Conservation (phyloP, 257 asterid genomes). For the Solanum boliviense region DNA sequence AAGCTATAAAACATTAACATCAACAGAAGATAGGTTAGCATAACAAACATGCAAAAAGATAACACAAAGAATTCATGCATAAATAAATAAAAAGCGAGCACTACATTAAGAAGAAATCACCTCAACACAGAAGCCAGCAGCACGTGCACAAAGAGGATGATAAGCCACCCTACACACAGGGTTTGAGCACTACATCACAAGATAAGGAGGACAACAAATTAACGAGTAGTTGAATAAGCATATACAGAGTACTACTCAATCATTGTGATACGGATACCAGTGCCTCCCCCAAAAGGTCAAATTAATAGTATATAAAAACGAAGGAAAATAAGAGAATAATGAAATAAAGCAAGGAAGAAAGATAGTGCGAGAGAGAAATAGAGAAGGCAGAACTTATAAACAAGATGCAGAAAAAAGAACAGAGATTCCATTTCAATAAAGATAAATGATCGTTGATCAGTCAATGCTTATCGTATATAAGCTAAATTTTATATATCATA, state of each 20-base stretch:
- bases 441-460: neutral
- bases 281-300: neutral
- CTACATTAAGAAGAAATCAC: conserved; percentile 22
- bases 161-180: conserved; percentile 70
- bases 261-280: neutral
- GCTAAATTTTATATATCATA: neutral
- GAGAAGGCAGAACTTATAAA: neutral
- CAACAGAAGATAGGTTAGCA: conserved; percentile 4
- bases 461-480: neutral
- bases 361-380: neutral
- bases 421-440: neutral
- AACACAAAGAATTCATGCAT: neutral
- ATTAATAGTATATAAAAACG: neutral
- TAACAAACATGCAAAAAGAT: neutral
- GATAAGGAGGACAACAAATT: neutral
- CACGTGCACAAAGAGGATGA: conserved; percentile 99
- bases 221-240: neutral
- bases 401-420: neutral
- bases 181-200: conserved; percentile 75
- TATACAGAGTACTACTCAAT: neutral
- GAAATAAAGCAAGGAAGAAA: neutral
- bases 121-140: conserved; percentile 97
- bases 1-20: conserved; percentile 33
- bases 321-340: neutral
- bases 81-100: neutral